Percentiles rank a stretch among this genome's conserved stretches.
These are phyloP conservation scores for Trichopus zeylanicus DNA, from an alignment of 116 monocot genomes.

Conservation along the genomic window DNA sequence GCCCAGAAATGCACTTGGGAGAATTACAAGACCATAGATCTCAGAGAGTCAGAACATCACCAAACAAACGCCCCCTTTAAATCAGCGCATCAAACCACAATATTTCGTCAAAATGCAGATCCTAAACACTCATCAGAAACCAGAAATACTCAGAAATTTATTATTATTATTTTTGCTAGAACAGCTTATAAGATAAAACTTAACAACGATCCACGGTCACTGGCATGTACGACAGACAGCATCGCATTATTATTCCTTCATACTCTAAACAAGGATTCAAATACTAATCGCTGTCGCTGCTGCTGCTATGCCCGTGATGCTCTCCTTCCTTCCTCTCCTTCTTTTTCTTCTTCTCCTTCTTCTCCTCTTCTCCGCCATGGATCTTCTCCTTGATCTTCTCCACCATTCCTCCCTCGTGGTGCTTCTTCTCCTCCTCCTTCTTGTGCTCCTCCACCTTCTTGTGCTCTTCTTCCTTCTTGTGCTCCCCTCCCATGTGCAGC, in stretches of 20 bases:
- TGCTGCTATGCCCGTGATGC: neutral
- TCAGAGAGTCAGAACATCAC: too few species aligned
- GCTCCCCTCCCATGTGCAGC: neutral
- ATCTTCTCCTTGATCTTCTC: neutral
- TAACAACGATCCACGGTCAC: too few species aligned
- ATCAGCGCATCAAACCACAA: too few species aligned
- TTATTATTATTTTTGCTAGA: too few species aligned
- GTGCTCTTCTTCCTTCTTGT: neutral
- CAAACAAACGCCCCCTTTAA: too few species aligned
- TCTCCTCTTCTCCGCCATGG: neutral
- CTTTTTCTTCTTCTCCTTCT: neutral
- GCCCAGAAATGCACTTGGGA: too few species aligned
- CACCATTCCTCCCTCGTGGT: neutral
- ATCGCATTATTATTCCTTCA: neutral
- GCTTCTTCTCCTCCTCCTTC: constrained; percentile 1
- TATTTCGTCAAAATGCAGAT: too few species aligned
- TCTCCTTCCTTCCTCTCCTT: neutral
- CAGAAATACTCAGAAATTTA: too few species aligned
- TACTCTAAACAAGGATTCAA: neutral
- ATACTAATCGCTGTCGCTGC: neutral
- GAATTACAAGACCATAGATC: too few species aligned
- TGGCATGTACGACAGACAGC: too few species aligned
- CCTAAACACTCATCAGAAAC: too few species aligned
- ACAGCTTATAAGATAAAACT: too few species aligned
- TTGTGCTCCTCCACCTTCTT: neutral